Percentiles rank a stretch among this genome's conserved stretches.
These are phyloP conservation scores for Clavispora phyllophila DNA, from an alignment of 805 yeast genomes.

Conservation along the genomic window DNA sequence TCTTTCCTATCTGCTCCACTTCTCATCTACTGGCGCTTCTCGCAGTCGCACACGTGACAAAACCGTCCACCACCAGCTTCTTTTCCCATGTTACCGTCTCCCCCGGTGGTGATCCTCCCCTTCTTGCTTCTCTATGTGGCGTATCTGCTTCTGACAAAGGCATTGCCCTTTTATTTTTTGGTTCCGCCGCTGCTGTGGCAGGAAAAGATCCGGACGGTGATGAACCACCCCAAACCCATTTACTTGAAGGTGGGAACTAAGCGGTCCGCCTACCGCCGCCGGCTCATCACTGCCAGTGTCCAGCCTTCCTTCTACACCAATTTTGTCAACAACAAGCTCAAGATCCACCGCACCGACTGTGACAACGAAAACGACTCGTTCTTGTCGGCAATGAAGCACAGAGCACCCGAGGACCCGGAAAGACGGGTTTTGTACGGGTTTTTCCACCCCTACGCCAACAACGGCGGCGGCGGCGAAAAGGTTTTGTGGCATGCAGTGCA, in stretches of 20 bases:
- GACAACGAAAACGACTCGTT: constrained; percentile 18
- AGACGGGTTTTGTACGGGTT: constrained; percentile 64
- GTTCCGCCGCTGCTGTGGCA: constrained; percentile 39
- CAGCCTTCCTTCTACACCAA: constrained; percentile 38
- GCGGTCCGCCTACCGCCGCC: constrained; percentile 35
- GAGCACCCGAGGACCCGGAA: constrained; percentile 31
- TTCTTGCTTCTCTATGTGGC: constrained; percentile 9
- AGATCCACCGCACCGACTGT: constrained; percentile 26
- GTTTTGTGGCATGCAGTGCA: constrained; percentile 93
- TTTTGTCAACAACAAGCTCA: constrained; percentile 31
- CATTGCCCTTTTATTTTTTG: constrained; percentile 29
- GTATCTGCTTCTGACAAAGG: constrained; percentile 18
- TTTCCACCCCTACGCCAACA: constrained; percentile 93
- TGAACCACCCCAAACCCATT: constrained; percentile 29
- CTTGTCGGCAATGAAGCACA: constrained; percentile 22
- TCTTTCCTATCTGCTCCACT: background rate
- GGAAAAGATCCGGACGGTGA: constrained; percentile 27
- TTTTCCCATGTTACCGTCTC: constrained; percentile 1
- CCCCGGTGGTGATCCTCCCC: constrained; percentile 7
- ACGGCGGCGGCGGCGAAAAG: constrained; percentile 98
- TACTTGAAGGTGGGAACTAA: constrained; percentile 32
- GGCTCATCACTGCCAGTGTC: constrained; percentile 31
- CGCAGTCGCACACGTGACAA: background rate
- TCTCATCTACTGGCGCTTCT: background rate
- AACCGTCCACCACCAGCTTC: background rate